phyloP scores from a whole-genome alignment of 2,329 filamentous ascomycete species.

The Teratosphaeria epicoccoides region DNA sequence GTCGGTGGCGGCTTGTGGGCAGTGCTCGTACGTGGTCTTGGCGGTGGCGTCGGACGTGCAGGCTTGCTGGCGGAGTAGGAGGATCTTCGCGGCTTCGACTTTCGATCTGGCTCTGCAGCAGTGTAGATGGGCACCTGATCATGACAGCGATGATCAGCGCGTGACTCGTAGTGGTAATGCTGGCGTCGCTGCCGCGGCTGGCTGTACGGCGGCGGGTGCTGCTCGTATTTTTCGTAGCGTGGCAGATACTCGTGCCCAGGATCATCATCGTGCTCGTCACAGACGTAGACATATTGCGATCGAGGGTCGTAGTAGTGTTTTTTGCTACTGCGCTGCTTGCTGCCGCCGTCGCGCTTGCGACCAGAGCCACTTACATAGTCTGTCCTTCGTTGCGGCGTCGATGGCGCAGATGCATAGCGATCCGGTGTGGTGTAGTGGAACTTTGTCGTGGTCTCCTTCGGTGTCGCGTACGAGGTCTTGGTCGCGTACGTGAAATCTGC shows the following conservation, averaged over 20 bases:
- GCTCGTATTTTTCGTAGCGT: conserved; percentile 30
- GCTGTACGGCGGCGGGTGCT: conserved; percentile 37
- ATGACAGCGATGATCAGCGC: conserved; percentile 43
- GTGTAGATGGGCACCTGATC: conserved; percentile 40
- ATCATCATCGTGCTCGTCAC: conserved; percentile 44
- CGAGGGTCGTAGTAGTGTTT: conserved; percentile 40
- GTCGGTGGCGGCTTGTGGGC: conserved; percentile 32
- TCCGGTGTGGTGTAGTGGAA: conserved; percentile 31
- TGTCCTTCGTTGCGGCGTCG: conserved; percentile 44
- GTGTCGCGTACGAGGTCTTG: conserved; percentile 20
- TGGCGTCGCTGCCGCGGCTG: conserved; percentile 35
- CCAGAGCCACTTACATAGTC: conserved; percentile 58
- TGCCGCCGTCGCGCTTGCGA: conserved; percentile 30
- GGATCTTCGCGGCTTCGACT: conserved; percentile 26
- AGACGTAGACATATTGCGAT: conserved; percentile 40
- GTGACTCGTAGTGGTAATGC: conserved; percentile 34
- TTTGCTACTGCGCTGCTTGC: conserved; percentile 27
- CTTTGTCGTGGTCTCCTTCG: conserved; percentile 21
- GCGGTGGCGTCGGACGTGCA: conserved; percentile 37
- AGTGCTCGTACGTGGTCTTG: conserved; percentile 31
- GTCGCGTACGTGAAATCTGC: conserved; percentile 39
- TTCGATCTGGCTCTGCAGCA: conserved; percentile 26
- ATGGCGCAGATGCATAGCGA: conserved; percentile 36
- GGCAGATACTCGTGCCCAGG: conserved; percentile 35
- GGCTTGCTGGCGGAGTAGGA: conserved; percentile 42